phyloP scores from a whole-genome alignment of 108 stramenopile species.

The Skeletonema costatum region DNA sequence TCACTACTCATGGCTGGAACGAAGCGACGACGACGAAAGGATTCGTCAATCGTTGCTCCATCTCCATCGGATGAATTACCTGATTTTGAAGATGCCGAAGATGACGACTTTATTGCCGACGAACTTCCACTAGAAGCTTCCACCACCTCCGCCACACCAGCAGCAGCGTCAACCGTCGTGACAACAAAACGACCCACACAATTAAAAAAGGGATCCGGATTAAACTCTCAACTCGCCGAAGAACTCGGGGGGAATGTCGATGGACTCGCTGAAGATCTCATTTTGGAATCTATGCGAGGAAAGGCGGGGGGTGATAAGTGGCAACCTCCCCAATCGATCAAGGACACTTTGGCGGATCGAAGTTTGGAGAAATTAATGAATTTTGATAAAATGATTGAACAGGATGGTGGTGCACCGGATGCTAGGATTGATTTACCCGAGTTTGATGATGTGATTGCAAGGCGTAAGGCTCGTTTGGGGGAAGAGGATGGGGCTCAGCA shows the following conservation, averaged over 20 bases:
- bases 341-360: conserved; percentile 37
- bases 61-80: conserved; percentile 56
- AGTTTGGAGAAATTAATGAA: conserved; percentile 47
- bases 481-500: not conserved
- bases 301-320: conserved; percentile 16
- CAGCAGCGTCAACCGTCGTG: not conserved
- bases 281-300: conserved; percentile 40
- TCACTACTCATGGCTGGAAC: conserved; percentile 16
- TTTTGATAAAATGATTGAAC: conserved; percentile 53
- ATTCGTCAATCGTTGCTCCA: conserved; percentile 3
- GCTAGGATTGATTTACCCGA: conserved; percentile 55
- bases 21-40: conserved; percentile 44
- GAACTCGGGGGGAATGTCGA: conserved; percentile 44
- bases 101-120: conserved; percentile 22
- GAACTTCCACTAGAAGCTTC: conserved; percentile 33
- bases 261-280: conserved; percentile 41
- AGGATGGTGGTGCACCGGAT: conserved; percentile 39
- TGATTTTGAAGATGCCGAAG: conserved; percentile 73
- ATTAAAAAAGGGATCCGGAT: conserved; percentile 27
- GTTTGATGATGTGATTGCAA: conserved; percentile 50
- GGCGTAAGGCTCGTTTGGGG: conserved; percentile 33
- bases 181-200: conserved; percentile 1
- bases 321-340: conserved; percentile 42
- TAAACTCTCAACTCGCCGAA: conserved; percentile 38
- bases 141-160: too few species aligned